Base-by-base conservation (phyloP, 345 rosid species). In the Hibiscus mutabilis region DNA sequence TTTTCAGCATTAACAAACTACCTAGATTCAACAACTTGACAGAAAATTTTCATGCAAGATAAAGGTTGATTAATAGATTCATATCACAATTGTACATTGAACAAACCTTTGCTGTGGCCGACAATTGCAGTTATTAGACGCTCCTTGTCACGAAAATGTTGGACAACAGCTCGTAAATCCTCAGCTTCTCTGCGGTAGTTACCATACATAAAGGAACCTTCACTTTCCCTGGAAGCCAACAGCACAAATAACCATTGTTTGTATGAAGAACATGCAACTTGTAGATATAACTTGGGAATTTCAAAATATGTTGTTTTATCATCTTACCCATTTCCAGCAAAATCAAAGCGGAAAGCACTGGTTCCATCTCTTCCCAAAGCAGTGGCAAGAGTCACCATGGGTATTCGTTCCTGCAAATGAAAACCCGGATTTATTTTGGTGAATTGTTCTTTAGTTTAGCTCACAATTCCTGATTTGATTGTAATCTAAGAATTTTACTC, bases 91-190 rank as follows among this genome's bases (percentile, higher is more conserved):
- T 37, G 6, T 31, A 55, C 6, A 21, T 40, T 14, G 19, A 3
- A 19, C 61, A 56, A 14, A 91, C 98, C 96, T 91, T 94, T 94
- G 73, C 96, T 94, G 76, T 91, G 98, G 58, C 97, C 98, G 21
- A 91, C 72, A 15, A 94, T 77, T 19, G 96, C 89, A 68, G 44
- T 74, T 51, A 86, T 67, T 21, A 71, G 73, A 73, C 80, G 85
- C 14, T 79, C 77, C 25, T 82, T 75, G 16, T 70, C 60, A 53
- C 75, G 83, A 57, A 94, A 86, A 72, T 86, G 71, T 78, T 79
- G 85, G 33, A 90, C 71, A 35, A 94, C 84, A 51, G 87, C 82
- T 22, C 77, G 86, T 60, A 91, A 76, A 81, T 94, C 96, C 72
- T 91, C 95, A 66, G 79, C 86, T 85, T 91, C 97, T 79, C 91